A percentile compares a stretch with the other conserved stretches of the same genome.
phyloP scores from a whole-genome alignment of 495 filamentous ascomycete genomes.

The Lasiosphaeria ovina region DNA sequence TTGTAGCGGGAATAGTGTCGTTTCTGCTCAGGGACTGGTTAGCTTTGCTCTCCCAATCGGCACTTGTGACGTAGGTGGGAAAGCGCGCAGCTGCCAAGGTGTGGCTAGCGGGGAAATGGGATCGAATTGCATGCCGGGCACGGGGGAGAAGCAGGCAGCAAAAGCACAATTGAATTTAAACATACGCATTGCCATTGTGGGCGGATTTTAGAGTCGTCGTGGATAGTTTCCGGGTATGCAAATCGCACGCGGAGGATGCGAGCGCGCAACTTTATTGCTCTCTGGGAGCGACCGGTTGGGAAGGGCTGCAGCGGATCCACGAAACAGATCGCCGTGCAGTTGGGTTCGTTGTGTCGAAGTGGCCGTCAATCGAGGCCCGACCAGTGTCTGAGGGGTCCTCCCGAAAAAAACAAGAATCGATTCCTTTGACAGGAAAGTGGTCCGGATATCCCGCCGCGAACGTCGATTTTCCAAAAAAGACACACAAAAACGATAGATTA shows the following conservation, averaged over 20 bases:
- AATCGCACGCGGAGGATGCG: background rate
- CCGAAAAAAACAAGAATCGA: background rate
- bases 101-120: background rate
- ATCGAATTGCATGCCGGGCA: background rate
- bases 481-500: background rate
- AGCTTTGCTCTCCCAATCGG: background rate
- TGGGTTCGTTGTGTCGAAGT: background rate
- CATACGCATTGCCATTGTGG: background rate
- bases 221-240: background rate
- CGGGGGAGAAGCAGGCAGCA: background rate
- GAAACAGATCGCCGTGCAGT: background rate
- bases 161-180: background rate
- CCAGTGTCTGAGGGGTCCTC: too few relatives aligned
- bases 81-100: too few relatives aligned
- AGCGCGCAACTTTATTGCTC: background rate
- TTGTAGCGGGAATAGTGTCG: slow-evolving; percentile 47
- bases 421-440: background rate
- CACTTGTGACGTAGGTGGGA: too few relatives aligned
- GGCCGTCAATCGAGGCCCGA: too few relatives aligned
- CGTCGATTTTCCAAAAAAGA: background rate
- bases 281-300: too few relatives aligned
- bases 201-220: background rate
- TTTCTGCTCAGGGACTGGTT: slow-evolving; percentile 13
- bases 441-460: background rate
- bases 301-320: background rate